Conservation (phyloP, 1,284 basidiomycete species). For the Laetiporus sulphureus region DNA sequence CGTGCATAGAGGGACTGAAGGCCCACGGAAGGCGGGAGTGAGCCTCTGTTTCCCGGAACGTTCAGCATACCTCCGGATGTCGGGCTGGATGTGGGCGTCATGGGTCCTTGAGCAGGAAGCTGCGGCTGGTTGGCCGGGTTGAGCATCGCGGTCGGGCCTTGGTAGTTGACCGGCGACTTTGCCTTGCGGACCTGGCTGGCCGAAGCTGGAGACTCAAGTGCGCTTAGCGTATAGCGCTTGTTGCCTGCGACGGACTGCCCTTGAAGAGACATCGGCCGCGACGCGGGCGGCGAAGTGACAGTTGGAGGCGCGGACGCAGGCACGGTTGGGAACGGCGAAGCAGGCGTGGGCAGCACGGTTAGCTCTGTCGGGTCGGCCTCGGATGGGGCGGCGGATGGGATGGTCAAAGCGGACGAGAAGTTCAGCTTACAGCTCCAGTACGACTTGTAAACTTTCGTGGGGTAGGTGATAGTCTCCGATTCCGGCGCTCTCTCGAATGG, state of each 20-base stretch:
- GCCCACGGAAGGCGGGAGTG: slow-evolving; percentile 34
- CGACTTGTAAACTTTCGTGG: slow-evolving; percentile 70
- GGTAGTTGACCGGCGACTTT: slow-evolving; percentile 31
- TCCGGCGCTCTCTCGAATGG: slow-evolving; percentile 36
- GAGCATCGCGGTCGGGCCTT: slow-evolving; percentile 27
- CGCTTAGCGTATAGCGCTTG: slow-evolving; percentile 51
- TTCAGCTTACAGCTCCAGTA: slow-evolving; percentile 87
- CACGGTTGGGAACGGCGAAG: slow-evolving; percentile 60
- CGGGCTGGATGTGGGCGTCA: slow-evolving; percentile 14
- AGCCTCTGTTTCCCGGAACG: slow-evolving; percentile 15
- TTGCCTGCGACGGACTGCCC: slow-evolving; percentile 39
- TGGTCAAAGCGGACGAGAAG: slow-evolving; percentile 41
- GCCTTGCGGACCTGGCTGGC: slow-evolving; percentile 15
- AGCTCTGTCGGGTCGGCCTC: slow-evolving; percentile 23
- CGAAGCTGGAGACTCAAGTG: slow-evolving; percentile 15
- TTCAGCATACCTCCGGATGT: slow-evolving; percentile 10
- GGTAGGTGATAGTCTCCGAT: slow-evolving; percentile 34
- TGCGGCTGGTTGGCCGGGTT: slow-evolving; percentile 27
- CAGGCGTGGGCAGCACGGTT: slow-evolving; percentile 60
- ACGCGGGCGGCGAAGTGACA: slow-evolving; percentile 5
- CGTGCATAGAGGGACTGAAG: slow-evolving; percentile 32
- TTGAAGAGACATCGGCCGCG: background rate
- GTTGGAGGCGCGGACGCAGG: slow-evolving; percentile 6
- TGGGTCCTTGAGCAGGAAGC: slow-evolving; percentile 14
- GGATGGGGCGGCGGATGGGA: slow-evolving; percentile 4